Base-by-base conservation (phyloP, 208 protist species). In the Phytomonas sp. region DNA sequence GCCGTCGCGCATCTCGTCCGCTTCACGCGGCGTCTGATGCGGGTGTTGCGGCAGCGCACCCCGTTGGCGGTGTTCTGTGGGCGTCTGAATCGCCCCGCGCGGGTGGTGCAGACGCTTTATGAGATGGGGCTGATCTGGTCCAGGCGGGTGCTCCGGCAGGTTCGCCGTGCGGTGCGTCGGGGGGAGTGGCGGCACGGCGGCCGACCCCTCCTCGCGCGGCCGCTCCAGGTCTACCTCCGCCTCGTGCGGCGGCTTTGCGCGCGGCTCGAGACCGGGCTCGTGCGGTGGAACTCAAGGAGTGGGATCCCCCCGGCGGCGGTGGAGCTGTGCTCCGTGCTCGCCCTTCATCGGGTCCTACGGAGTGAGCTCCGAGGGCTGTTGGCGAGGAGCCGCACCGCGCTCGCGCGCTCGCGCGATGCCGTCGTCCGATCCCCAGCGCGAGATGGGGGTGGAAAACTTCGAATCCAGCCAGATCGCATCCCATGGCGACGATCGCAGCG, bases 101-200 rank as follows among this genome's bases (percentile, higher is more conserved):
- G 88, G 6, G 83, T 88, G 32, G 31, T 87, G 68, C 85, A 88
- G 67, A 91, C 88, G 15, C 59, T 93, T 4, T 85, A 82, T 53
- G 88, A 93, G 62, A 73, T 83, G 1, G 69, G 65, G 0, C 71
- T 91, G 33, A 63, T 93, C 29, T 88, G 80, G 81, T 76, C 81
- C 31, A 78, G 83, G 28, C 75, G 84, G 40, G 60, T 81, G 40
- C 56, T 87, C 29, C 43, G 68, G 23, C 79, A 86, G 70, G 69
- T 86, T 3, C 11, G 62, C 1, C 36, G 60, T 31, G 33, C 7
- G 70, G 70, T 62, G 62, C 4, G 37, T 1, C 0, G 11, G 11
- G 75, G 72, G 68, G 62, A 73, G 9, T 51, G 72, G 30, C 73
- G 70, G 0, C 68, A 73, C 51, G 66, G 6, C 29, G 62, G 31